Base-by-base conservation (phyloP, 257 asterid genomes). In the Solanum boliviense region DNA sequence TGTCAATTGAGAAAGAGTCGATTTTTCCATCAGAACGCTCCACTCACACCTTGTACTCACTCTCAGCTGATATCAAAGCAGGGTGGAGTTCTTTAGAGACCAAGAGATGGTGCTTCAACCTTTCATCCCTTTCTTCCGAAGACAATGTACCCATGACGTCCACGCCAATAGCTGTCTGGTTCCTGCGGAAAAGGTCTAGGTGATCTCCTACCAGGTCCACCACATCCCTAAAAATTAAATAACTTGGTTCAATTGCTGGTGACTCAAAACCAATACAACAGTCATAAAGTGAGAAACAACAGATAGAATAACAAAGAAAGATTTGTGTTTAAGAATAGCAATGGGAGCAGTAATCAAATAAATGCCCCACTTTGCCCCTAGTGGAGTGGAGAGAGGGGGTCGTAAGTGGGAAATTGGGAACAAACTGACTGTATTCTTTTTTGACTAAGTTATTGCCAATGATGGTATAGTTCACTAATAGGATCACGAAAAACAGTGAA, bases 1-100 rank as follows among this genome's bases (percentile, higher is more conserved):
- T 62, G 75, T 76, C 83, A 87, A 44, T 31, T 13, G 83, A 84
- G 35, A 46, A 86, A 89, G 87, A 81, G 91, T 86, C 46, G 73
- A 81, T 76, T 32, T 90, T 87, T 92, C 90, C 88, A 91, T 84
- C 62, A 94, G 94, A 93, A 88, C 93, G 89, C 96, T 89, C 94
- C 90, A 91, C 91, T 78, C 93, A 93, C 97, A 97, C 99, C 99
- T 97, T 97, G 98, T 97, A 96, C 98, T 97, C 99, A 95, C 98
- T 90, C 93, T 97, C 99, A 76, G 99, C 86, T 89, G 99, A 95
- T 90, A 95, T 91, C 94, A 97, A 90, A 86, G 99, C 99, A 86
- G 99, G 99, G 91, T 97, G 99, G 89, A 97, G 99, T 92, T 97
- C 98, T 91, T 95, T 95, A 72, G 98, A 93, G 89, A 90, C 90